Evolutionary conservation across 2,329 filamentous ascomycete species (phyloP), one percentile per base, ranked within the genome.

Genomic region (Penicillium concentricum): DNA sequence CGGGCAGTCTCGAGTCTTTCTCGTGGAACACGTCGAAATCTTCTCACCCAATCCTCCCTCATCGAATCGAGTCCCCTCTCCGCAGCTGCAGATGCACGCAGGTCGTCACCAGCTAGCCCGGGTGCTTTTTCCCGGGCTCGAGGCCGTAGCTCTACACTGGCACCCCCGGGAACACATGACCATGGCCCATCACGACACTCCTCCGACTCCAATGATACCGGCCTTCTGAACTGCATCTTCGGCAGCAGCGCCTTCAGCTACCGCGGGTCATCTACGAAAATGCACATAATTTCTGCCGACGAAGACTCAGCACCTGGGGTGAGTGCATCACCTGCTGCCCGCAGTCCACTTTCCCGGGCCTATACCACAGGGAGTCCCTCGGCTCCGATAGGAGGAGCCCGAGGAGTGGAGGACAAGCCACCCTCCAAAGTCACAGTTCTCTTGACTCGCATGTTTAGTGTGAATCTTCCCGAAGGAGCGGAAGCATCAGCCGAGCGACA

Each of bases 371-470:
- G 74, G 24, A 68, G 71, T 35, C 56, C 71, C 28, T 62, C 69
- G 28, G 74, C 73, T 7, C 60, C 64, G 38, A 61, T 64, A 46
- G 56, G 61, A 39, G 37, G 60, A 47, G 56, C 63, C 34, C 64
- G 68, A 50, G 65, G 49, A 39, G 63, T 54, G 24, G 72, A 76
- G 18, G 51, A 72, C 61, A 71, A 78, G 72, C 69, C 73, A 59
- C 64, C 79, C 56, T 65, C 77, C 61, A 74, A 79, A 72, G 75
- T 80, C 3, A 84, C 82, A 20, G 77, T 86, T 26, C 75, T 85
- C 48, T 77, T 85, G 53, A 85, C 83, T 6, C 77, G 82, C 54
- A 81, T 84, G 73, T 86, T 86, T 67, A 81, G 81, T n/a, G 80
- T 85, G 54, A 78, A 79, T 48, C 69, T 83, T 2, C 78, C 80